Evolutionary conservation across 768 basidiomycete genomes (phyloP).

Genomic region (Trametopsis cervina): DNA sequence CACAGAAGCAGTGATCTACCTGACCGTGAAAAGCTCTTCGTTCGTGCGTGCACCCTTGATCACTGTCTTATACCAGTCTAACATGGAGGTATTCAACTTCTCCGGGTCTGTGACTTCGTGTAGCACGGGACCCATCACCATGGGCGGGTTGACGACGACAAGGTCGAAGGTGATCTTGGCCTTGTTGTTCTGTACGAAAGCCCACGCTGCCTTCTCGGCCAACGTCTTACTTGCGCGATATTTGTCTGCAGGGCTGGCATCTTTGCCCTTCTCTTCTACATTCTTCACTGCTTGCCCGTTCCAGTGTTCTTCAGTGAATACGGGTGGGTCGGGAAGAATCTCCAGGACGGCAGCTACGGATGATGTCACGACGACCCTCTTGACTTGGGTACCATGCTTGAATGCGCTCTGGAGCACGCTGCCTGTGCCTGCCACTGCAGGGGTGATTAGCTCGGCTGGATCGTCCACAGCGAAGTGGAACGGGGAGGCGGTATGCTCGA

Average conservation of each 20-base stretch:
- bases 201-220: constrained; percentile 37
- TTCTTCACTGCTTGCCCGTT: constrained; percentile 24
- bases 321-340: constrained; percentile 10
- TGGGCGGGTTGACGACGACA: constrained; percentile 31
- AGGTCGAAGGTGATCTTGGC: constrained; percentile 26
- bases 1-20: no score
- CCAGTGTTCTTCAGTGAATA: constrained; percentile 44
- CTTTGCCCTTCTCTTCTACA: constrained; percentile 22
- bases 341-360: constrained; percentile 46
- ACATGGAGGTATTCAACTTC: constrained; percentile 34
- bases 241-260: constrained; percentile 28
- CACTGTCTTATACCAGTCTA: constrained; percentile 28
- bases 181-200: constrained; percentile 16
- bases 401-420: constrained; percentile 28
- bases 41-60: constrained; percentile 5
- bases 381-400: constrained; percentile 33
- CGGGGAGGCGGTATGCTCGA: constrained; percentile 18
- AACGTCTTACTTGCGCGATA: constrained; percentile 62
- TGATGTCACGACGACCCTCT: constrained; percentile 65
- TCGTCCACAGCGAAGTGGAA: constrained; percentile 11
- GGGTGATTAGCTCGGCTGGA: constrained; percentile 29
- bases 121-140: constrained; percentile 18
- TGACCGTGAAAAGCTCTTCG: no score
- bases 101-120: constrained; percentile 18
- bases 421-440: constrained; percentile 38